phyloP scores from a whole-genome alignment of 192 early-diverging fungal species.

The Coemansia sp. region DNA sequence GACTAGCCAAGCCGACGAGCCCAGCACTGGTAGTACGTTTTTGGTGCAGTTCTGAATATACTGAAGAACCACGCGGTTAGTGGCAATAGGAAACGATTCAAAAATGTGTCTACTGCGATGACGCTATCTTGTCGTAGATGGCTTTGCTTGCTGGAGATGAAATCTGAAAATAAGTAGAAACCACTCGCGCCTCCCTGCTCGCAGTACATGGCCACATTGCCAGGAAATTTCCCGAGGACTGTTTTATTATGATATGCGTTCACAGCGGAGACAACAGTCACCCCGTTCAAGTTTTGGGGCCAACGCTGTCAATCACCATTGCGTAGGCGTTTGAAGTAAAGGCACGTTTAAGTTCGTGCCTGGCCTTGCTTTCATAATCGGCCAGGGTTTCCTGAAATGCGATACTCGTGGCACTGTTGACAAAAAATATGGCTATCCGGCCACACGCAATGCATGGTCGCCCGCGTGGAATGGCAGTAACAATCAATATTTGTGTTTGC shows the following conservation, averaged over 20 bases:
- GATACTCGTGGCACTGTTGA: background rate
- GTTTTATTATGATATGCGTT: background rate
- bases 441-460: no score
- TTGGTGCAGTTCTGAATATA: constrained; percentile 34
- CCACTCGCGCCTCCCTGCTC: background rate
- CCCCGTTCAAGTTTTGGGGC: background rate
- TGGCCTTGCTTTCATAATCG: background rate
- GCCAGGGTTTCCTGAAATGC: background rate
- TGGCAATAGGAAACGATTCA: background rate
- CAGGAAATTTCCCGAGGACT: background rate
- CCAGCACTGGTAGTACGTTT: constrained; percentile 50
- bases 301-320: background rate
- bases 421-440: background rate
- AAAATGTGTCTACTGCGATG: background rate
- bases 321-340: background rate
- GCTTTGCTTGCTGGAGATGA: background rate
- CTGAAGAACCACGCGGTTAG: no score
- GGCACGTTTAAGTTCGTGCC: background rate
- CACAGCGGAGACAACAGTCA: background rate
- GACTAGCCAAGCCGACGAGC: constrained; percentile 21
- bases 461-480: background rate
- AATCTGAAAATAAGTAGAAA: background rate
- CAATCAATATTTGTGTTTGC: background rate
- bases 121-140: background rate
- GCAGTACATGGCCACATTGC: background rate